Evolutionary conservation across 129 eudicot species (phyloP).

Genomic region (Flaveria robusta): DNA sequence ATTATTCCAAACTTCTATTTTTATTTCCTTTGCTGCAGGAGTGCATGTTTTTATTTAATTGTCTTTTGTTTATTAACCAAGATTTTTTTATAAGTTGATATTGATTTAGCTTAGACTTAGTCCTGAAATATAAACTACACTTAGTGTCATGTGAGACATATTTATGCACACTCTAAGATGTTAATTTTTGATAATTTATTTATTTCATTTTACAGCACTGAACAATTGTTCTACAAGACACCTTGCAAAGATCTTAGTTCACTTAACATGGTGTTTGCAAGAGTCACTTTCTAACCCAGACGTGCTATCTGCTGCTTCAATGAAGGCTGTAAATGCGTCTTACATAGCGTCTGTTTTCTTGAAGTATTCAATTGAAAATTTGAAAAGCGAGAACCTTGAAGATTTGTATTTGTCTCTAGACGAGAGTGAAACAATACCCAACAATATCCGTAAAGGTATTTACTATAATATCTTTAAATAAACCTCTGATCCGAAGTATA

Average conservation of each 20-base stretch:
- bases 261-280: slow-evolving; percentile 83
- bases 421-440: slow-evolving; percentile 61
- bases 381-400: slow-evolving; percentile 63
- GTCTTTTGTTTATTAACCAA: not conserved
- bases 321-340: slow-evolving; percentile 81
- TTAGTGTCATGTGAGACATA: slow-evolving; percentile 4
- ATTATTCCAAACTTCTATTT: too few relatives aligned
- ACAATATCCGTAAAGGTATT: slow-evolving; percentile 59
- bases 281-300: slow-evolving; percentile 58
- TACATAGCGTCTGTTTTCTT: slow-evolving; percentile 81
- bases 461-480: slow-evolving; percentile 2
- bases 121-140: slow-evolving; percentile 18
- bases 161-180: not conserved
- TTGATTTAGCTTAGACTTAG: slow-evolving; percentile 12
- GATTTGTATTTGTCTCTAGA: slow-evolving; percentile 65
- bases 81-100: slow-evolving; percentile 14
- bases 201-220: slow-evolving; percentile 52
- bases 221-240: slow-evolving; percentile 85
- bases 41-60: not conserved
- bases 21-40: too few relatives aligned
- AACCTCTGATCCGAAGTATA: too few relatives aligned
- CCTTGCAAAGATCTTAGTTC: slow-evolving; percentile 80
- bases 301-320: slow-evolving; percentile 45
- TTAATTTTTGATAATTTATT: not conserved
- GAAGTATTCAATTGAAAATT: slow-evolving; percentile 72